Conservation (phyloP, 345 rosid genomes). For the Angophora floribunda region DNA sequence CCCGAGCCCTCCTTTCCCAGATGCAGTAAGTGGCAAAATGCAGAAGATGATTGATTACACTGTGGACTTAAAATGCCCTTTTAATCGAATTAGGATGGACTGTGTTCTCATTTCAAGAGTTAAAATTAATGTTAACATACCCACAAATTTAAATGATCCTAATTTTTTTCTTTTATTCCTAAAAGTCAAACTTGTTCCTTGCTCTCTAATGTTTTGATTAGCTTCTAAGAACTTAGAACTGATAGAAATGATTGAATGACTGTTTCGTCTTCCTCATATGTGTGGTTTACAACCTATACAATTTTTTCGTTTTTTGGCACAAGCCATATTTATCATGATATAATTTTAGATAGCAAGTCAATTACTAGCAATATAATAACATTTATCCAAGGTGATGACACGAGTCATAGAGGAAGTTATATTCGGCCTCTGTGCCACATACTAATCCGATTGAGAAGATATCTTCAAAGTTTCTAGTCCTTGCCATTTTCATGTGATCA, state of each 20-base stretch:
- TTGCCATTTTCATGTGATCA: background rate
- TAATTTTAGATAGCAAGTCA: background rate
- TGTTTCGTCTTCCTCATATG: background rate
- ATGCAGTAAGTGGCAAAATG: no score
- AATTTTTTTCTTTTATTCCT: no score
- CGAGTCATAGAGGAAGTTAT: background rate
- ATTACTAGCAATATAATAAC: background rate
- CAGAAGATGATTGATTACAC: no score
- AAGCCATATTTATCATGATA: background rate
- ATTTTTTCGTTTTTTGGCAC: background rate
- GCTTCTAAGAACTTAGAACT: background rate
- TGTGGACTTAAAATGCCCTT: no score
- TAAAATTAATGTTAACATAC: no score
- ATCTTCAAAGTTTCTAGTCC: background rate
- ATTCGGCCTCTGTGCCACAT: no score
- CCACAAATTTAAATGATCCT: no score
- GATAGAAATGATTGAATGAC: no score
- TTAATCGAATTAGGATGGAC: no score
- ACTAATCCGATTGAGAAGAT: no score
- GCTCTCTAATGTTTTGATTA: background rate
- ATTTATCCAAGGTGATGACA: background rate
- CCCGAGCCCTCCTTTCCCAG: no score
- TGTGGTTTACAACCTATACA: background rate
- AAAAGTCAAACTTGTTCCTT: background rate
- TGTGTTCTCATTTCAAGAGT: no score